These are phyloP conservation scores for Penicillium turbatum DNA, from an alignment of 495 filamentous ascomycete genomes.

Conservation along the genomic window DNA sequence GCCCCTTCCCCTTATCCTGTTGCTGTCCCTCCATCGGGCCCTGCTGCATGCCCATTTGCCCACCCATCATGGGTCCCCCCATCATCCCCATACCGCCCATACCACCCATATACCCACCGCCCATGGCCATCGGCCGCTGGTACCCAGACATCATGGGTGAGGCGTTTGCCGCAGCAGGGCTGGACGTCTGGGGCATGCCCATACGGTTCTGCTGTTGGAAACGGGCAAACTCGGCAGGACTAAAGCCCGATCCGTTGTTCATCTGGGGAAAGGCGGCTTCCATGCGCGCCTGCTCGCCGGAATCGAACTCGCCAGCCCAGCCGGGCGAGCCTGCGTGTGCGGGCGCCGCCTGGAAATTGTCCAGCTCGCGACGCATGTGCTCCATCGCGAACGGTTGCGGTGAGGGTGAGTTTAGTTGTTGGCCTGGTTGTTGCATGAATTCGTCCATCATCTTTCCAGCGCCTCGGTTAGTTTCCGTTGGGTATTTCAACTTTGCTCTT, in stretches of 20 bases:
- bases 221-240: constrained; percentile 76
- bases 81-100: constrained; percentile 55
- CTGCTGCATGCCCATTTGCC: constrained; percentile 47
- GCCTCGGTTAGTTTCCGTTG: constrained; percentile 1
- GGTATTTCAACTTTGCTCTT: constrained; percentile 14
- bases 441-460: constrained; percentile 77
- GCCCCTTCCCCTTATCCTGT: constrained; percentile 78
- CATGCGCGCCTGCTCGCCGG: constrained; percentile 69
- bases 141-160: constrained; percentile 51
- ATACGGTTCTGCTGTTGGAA: constrained; percentile 69
- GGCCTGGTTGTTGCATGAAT: constrained; percentile 72
- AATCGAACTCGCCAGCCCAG: constrained; percentile 70
- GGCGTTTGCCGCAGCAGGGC: constrained; percentile 44
- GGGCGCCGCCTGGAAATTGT: constrained; percentile 54
- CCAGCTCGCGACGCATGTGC: constrained; percentile 61
- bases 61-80: constrained; percentile 45
- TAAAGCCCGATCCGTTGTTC: constrained; percentile 58
- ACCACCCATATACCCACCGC: constrained; percentile 42
- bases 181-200: constrained; percentile 52
- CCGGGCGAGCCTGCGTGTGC: constrained; percentile 53
- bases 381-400: constrained; percentile 65
- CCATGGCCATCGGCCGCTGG: constrained; percentile 59
- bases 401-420: constrained; percentile 47
- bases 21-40: constrained; percentile 45
- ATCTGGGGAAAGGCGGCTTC: constrained; percentile 67